Conservation (phyloP, 2,329 filamentous ascomycete species). For the Sporothrix brasiliensis region DNA sequence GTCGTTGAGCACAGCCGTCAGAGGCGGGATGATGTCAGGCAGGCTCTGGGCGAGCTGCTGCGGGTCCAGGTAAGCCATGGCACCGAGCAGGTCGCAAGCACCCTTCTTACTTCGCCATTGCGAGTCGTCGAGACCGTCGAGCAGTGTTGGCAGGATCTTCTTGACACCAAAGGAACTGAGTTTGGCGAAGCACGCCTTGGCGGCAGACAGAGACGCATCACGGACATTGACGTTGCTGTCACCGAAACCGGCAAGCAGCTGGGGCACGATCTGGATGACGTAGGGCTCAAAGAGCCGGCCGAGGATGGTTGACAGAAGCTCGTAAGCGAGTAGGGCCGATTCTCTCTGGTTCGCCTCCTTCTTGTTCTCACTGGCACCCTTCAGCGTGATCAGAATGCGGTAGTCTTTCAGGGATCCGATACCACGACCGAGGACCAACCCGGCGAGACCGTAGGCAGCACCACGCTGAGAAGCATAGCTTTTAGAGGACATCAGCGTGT, state of each 20-base stretch:
- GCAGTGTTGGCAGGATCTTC: conserved; percentile 84
- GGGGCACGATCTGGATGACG: conserved; percentile 90
- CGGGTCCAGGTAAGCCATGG: conserved; percentile 97
- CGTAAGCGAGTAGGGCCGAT: conserved; percentile 85
- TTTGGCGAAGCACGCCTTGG: conserved; percentile 90
- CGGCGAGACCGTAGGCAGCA: conserved; percentile 91
- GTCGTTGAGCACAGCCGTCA: conserved; percentile 93
- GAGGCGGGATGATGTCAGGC: conserved; percentile 93
- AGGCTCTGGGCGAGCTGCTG: conserved; percentile 90
- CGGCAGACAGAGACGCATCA: conserved; percentile 87
- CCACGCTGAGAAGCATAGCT: conserved; percentile 91
- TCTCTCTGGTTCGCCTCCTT: conserved; percentile 88
- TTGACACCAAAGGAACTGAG: conserved; percentile 96
- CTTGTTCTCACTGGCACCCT: conserved; percentile 87
- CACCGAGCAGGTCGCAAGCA: conserved; percentile 91
- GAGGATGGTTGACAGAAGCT: conserved; percentile 83
- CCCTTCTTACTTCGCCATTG: conserved; percentile 99
- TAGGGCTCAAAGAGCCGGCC: conserved; percentile 94
- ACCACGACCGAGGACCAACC: conserved; percentile 85
- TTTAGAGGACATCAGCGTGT: conserved; percentile 82
- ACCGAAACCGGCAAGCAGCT: conserved; percentile 85
- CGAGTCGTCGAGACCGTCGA: conserved; percentile 88
- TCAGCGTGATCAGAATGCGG: conserved; percentile 80
- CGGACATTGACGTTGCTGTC: conserved; percentile 87
- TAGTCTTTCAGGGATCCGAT: conserved; percentile 80